Evolutionary conservation across 192 early-diverging fungal genomes (phyloP).

Genomic region (Pecoramyces ruminantium): DNA sequence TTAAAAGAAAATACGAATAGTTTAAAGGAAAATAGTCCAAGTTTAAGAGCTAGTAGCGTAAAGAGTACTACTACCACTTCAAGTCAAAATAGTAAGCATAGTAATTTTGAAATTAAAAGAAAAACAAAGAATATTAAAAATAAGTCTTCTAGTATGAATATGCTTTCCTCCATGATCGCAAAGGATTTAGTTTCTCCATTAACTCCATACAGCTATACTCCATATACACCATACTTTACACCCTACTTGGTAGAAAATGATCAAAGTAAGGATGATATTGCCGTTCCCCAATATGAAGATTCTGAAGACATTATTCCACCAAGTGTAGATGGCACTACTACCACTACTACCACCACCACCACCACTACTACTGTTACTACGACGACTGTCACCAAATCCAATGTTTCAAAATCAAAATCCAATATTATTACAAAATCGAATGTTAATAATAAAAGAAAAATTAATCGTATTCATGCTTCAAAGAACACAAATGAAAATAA

Average conservation of each 20-base stretch:
- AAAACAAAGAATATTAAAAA: no score
- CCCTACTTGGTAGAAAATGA: background rate
- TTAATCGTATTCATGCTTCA: background rate
- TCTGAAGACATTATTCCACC: background rate
- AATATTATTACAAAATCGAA: background rate
- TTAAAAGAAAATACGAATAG: no score
- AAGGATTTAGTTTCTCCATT: background rate
- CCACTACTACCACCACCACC: background rate
- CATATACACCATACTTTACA: background rate
- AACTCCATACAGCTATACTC: background rate
- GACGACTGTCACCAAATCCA: background rate
- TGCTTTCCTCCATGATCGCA: background rate
- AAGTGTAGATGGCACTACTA: background rate
- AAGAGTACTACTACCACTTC: no score
- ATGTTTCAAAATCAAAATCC: background rate
- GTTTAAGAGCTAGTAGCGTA: no score
- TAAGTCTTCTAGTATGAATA: background rate
- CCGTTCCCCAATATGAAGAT: background rate
- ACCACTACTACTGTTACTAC: background rate
- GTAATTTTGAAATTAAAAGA: no score
- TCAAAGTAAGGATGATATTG: background rate
- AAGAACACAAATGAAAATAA: background rate
- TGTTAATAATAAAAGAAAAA: background rate
- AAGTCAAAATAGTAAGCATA: no score
- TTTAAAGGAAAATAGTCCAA: no score